Percentiles rank a stretch among this genome's conserved stretches.
Evolutionary conservation across 495 filamentous ascomycete species (phyloP).

Genomic region (Aspergillus steynii): DNA sequence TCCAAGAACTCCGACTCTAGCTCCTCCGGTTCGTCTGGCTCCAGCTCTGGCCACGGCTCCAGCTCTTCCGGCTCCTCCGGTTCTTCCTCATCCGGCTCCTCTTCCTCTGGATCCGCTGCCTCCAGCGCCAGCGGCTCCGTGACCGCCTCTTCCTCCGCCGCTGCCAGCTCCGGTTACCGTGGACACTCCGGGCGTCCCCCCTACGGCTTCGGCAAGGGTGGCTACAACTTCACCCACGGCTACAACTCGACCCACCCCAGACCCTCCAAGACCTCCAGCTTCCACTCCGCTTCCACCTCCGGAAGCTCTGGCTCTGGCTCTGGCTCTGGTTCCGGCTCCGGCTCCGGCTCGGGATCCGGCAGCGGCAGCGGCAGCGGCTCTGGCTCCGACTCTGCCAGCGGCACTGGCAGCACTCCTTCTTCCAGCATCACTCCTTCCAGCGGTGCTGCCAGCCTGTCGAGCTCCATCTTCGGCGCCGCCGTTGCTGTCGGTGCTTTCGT

Average conservation of each 20-base stretch:
- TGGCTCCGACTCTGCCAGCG: slow-evolving; percentile 13
- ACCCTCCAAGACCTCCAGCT: slow-evolving; percentile 14
- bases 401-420: slow-evolving; percentile 16
- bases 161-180: slow-evolving; percentile 3
- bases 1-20: slow-evolving; percentile 20
- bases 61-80: slow-evolving; percentile 6
- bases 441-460: slow-evolving; percentile 31
- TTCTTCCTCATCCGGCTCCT: not conserved
- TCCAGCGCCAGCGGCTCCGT: slow-evolving; percentile 12
- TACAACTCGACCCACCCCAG: slow-evolving; percentile 13
- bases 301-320: slow-evolving; percentile 10
- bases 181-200: not conserved
- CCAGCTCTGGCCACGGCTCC: slow-evolving; percentile 20
- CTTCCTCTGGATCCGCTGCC: slow-evolving; percentile 17
- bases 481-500: slow-evolving; percentile 32
- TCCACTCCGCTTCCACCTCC: slow-evolving; percentile 12
- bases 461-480: slow-evolving; percentile 34
- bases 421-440: slow-evolving; percentile 22
- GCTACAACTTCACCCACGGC: slow-evolving; percentile 1
- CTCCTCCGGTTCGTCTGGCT: slow-evolving; percentile 7
- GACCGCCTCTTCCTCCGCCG: slow-evolving; percentile 6
- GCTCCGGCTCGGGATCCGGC: slow-evolving; percentile 10
- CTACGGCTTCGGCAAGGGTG: slow-evolving; percentile 1
- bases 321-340: slow-evolving; percentile 21
- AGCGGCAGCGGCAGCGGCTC: slow-evolving; percentile 13